A percentile compares a stretch with the other conserved stretches of the same genome.
phyloP scores from a whole-genome alignment of 345 rosid genomes.

The Cardamine occulta region DNA sequence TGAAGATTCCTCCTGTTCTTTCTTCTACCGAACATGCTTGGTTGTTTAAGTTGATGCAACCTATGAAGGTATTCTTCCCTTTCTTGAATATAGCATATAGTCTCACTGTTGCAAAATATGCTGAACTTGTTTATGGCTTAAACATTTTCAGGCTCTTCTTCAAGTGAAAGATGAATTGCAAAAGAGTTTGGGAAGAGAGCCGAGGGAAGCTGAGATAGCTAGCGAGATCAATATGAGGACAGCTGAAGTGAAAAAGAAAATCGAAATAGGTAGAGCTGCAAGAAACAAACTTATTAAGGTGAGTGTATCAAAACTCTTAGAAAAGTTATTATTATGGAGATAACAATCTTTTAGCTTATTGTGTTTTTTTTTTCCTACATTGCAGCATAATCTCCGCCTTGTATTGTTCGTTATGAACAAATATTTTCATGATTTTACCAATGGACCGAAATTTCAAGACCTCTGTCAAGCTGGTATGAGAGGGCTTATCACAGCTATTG shows the following conservation, averaged over 20 bases:
- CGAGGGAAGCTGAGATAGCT: conserved; percentile 71
- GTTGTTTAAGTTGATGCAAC: conserved; percentile 95
- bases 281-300: conserved; percentile 94
- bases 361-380: background rate
- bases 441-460: conserved; percentile 82
- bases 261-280: conserved; percentile 81
- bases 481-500: conserved; percentile 92
- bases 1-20: conserved; percentile 96
- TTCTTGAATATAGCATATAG: background rate
- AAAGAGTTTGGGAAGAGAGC: conserved; percentile 60
- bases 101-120: background rate
- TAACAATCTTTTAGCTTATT: background rate
- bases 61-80: conserved; percentile 67
- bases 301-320: conserved; percentile 7
- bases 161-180: conserved; percentile 61
- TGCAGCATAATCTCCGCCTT: conserved; percentile 97
- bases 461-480: conserved; percentile 95
- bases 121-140: background rate
- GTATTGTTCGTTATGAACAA: conserved; percentile 86
- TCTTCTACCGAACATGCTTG: conserved; percentile 75
- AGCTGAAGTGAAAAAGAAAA: conserved; percentile 55
- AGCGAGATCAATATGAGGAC: conserved; percentile 51
- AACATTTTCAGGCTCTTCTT: conserved; percentile 56
- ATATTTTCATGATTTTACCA: conserved; percentile 81
- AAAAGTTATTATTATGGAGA: conserved; percentile 8